Conservation (phyloP, 106 monocot genomes). For the Phalaenopsis aphrodite region DNA sequence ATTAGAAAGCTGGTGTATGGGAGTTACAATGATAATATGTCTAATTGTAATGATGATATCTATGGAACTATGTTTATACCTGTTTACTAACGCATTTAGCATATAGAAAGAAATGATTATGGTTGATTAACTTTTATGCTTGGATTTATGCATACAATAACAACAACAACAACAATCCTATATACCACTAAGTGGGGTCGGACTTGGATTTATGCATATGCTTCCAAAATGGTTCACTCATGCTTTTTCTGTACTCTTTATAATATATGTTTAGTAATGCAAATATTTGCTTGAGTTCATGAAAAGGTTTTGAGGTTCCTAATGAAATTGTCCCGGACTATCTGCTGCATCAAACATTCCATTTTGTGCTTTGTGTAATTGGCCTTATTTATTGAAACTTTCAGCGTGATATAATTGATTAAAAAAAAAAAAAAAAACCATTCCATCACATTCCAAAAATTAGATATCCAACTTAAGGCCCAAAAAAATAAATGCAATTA, state of each 20-base stretch:
- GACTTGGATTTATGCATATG: background rate
- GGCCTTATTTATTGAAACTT: background rate
- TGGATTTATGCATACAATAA: background rate
- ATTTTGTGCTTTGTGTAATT: background rate
- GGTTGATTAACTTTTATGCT: background rate
- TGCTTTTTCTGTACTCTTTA: background rate
- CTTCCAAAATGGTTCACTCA: background rate
- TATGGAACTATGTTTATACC: background rate
- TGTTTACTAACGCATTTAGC: background rate
- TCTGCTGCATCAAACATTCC: background rate
- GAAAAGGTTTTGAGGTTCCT: background rate
- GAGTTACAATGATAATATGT: background rate
- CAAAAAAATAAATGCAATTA: background rate
- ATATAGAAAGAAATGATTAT: background rate
- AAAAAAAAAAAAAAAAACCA: background rate
- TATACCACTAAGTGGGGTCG: background rate
- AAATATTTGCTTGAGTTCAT: background rate
- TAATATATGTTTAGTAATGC: background rate
- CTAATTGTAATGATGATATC: constrained; percentile 1
- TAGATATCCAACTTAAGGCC: background rate
- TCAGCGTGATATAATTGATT: background rate
- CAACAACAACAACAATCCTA: too few species aligned
- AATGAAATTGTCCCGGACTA: background rate
- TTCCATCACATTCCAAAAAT: background rate
- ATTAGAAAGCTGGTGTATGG: background rate